Percentiles rank a stretch among this genome's conserved stretches.
phyloP scores from a whole-genome alignment of 768 basidiomycete species.

The Leccinum olivaceopallidum region DNA sequence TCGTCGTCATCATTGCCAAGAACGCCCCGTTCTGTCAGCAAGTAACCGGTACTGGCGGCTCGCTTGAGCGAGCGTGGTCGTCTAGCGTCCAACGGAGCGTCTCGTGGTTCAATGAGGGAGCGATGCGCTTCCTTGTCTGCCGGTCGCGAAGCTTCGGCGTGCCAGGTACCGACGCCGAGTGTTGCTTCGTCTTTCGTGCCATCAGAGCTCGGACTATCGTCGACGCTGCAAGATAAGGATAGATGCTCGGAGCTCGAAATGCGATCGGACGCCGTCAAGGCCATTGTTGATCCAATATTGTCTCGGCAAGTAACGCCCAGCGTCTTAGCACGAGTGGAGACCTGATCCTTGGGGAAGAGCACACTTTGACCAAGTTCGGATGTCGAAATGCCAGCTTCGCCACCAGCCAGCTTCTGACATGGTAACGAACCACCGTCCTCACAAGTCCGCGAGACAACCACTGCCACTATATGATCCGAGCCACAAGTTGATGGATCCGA shows the following conservation, averaged over 20 bases:
- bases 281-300: background rate
- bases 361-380: background rate
- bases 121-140: background rate
- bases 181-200: background rate
- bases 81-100: background rate
- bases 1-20: slow-evolving; percentile 4
- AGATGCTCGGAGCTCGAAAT: background rate
- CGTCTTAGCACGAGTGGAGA: background rate
- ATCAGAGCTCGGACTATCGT: background rate
- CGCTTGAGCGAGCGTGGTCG: slow-evolving; percentile 1
- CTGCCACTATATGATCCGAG: background rate
- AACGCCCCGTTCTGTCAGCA: background rate
- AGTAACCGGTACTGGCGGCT: background rate
- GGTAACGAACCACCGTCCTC: background rate
- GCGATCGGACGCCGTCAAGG: background rate
- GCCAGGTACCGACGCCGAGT: background rate
- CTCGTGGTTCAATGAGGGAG: background rate
- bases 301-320: background rate
- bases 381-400: background rate
- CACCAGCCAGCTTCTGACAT: background rate
- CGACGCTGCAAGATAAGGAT: background rate
- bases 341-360: background rate
- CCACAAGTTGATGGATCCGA: background rate
- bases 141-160: background rate
- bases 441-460: background rate